Evolutionary conservation across 2,329 filamentous ascomycete genomes (phyloP), one percentile per base, ranked within the genome.

Genomic region (Kalaharituber pfeilii): DNA sequence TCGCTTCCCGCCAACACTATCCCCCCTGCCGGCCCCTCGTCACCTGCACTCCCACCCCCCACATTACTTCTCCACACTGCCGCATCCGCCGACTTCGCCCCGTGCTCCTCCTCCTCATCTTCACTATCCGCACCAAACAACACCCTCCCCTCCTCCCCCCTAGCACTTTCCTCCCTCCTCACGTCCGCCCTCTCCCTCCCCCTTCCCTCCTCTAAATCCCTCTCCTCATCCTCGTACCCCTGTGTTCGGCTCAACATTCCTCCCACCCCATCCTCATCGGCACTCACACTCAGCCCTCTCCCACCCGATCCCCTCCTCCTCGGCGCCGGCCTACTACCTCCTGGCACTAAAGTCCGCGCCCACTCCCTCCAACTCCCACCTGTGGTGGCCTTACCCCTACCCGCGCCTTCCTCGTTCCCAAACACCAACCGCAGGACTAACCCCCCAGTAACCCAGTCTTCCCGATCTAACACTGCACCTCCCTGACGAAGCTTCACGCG

Each of bases 401-500:
- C 22, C 52, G 30, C 33, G 15, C 33, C 30, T 13, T 18, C 30
- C 22, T 47, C 22, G 11, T 22, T 22, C 5, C 58, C 58, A 39
- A 61, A 53, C 7, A 60, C 15, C 54, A 56, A 56, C 20, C 59
- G 54, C 3, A 61, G 51, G 1, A 95, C 77, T 26, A 96, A 73
- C 81, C 87, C 95, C 59, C 87, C 85, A 54, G 85, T 81, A 59
- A 81, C 77, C 66, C 94, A 73, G 66, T 96, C 89, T 60, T 95
- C 88, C 3, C 82, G 82, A 66, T 96, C 89, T 13, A 96, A 86
- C 18, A 95, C 75, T 5, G 55, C 59, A 2, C 86, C 86, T 45
- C 89, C 89, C 61, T 79, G 81, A 58, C 89, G 78, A 15, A 96
- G 80, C 80, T 95, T 95, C 65, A 96, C 87, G 55, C 88, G 79